These are phyloP conservation scores for Epithele typhae DNA, from an alignment of 768 basidiomycete species.

Conservation along the genomic window DNA sequence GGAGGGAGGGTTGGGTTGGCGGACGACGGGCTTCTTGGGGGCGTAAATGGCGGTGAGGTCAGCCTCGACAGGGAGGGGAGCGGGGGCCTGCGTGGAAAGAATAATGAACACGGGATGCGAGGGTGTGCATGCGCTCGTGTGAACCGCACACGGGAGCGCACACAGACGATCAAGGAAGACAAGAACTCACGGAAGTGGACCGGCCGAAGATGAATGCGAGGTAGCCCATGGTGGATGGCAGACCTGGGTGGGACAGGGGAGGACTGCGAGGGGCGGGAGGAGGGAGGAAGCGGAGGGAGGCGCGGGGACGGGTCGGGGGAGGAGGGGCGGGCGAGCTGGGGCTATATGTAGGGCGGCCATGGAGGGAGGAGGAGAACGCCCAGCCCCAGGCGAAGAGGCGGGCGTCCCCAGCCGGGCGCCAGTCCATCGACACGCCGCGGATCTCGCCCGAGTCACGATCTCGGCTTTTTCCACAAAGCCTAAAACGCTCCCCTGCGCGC, in stretches of 20 bases:
- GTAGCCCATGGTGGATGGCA: constrained; percentile 12
- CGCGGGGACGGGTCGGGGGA: constrained; percentile 4
- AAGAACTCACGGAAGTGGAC: constrained; percentile 1
- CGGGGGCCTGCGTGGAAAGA: neutral
- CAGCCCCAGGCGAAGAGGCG: constrained; percentile 1
- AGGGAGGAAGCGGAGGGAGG: constrained; percentile 5
- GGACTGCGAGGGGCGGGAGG: constrained; percentile 5
- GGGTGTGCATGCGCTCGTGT: too few relatives aligned
- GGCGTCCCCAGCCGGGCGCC: constrained; percentile 1
- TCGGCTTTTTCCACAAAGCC: constrained; percentile 10
- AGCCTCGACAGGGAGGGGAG: constrained; percentile 5
- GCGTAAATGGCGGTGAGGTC: constrained; percentile 30
- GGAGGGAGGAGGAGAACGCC: constrained; percentile 5
- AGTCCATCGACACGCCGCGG: constrained; percentile 14
- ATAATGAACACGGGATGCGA: too few relatives aligned
- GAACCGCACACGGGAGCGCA: too few relatives aligned
- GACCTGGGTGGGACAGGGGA: neutral
- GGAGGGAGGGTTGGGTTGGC: constrained; percentile 14
- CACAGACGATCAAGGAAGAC: neutral
- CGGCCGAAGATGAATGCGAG: constrained; percentile 12
- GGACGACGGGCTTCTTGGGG: constrained; percentile 17
- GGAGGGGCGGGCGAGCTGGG: neutral
- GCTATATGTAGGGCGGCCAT: constrained; percentile 2
- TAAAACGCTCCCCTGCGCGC: constrained; percentile 4
- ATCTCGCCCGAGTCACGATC: constrained; percentile 7